Conservation (phyloP, 495 filamentous ascomycete species). For the Podospora pseudoanserina region DNA sequence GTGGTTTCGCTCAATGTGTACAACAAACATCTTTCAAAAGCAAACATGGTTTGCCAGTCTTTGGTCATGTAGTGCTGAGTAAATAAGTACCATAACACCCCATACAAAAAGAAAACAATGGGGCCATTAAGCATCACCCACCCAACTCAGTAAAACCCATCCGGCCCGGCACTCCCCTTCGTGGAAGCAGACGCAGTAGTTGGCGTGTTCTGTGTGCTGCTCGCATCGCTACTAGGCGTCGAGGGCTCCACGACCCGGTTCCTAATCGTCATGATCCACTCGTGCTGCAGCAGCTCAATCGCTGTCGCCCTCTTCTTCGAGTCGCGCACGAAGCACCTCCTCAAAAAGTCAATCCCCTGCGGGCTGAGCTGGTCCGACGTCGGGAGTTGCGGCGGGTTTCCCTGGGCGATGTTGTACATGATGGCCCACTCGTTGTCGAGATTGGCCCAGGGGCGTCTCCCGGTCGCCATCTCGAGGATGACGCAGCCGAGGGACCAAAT, state of each 20-base stretch:
- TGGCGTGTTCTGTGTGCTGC: conserved; percentile 40
- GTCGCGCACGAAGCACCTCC: conserved; percentile 83
- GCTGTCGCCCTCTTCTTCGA: conserved; percentile 75
- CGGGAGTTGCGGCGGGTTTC: conserved; percentile 84
- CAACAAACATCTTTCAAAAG: too few relatives aligned
- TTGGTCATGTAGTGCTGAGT: too few relatives aligned
- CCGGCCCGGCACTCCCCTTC: conserved; percentile 1
- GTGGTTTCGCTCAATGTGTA: too few relatives aligned
- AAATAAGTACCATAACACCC: too few relatives aligned
- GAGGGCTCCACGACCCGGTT: conserved; percentile 53
- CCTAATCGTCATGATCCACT: conserved; percentile 77
- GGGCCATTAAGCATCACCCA: background rate
- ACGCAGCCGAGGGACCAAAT: conserved; percentile 98
- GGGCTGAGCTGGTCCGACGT: conserved; percentile 76
- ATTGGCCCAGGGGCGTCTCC: conserved; percentile 91
- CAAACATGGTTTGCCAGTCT: too few relatives aligned
- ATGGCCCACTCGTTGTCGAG: conserved; percentile 99
- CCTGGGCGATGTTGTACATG: conserved; percentile 99
- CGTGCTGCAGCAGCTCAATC: conserved; percentile 87
- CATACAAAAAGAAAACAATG: too few relatives aligned
- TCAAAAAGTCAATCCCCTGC: conserved; percentile 81
- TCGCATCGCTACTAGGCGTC: conserved; percentile 50
- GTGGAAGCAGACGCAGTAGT: conserved; percentile 16
- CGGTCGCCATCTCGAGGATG: conserved; percentile 95
- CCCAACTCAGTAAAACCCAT: conserved; percentile 16